Conservation (phyloP, 163 green algal genomes). For the Chloroidium sp. region DNA sequence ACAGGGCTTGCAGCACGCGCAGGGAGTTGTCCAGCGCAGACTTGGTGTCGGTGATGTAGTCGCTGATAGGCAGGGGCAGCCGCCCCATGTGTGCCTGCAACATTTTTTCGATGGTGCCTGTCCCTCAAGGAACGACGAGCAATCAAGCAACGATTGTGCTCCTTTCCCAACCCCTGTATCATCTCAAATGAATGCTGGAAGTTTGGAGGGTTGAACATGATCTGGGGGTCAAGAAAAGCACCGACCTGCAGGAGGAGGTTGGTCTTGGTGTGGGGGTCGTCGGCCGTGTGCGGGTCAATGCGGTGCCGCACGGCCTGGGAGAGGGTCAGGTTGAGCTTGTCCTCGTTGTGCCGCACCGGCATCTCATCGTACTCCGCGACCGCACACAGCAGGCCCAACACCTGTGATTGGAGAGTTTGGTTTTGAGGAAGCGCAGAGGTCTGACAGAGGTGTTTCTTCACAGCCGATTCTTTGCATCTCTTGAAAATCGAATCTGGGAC, state of each 20-base stretch:
- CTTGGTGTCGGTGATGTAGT: constrained; percentile 94
- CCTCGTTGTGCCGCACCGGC: constrained; percentile 95
- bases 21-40: constrained; percentile 82
- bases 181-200: too few species aligned
- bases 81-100: constrained; percentile 79
- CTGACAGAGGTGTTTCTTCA: too few species aligned
- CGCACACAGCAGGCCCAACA: constrained; percentile 48
- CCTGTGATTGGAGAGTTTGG: constrained; percentile 5
- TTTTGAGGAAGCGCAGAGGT: too few species aligned
- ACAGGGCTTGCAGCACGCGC: constrained; percentile 84
- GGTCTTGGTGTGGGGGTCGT: constrained; percentile 92
- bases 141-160: too few species aligned
- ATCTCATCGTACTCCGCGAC: constrained; percentile 89
- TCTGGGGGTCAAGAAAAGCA: neutral
- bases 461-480: too few species aligned
- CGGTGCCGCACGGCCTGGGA: constrained; percentile 40
- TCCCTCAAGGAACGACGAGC: too few species aligned
- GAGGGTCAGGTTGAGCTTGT: constrained; percentile 84
- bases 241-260: constrained; percentile 80
- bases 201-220: too few species aligned
- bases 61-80: constrained; percentile 71
- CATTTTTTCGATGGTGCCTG: too few species aligned
- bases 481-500: too few species aligned
- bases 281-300: constrained; percentile 28
- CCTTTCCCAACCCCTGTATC: too few species aligned